Evolutionary conservation across 179 eudicot genomes (phyloP).

Genomic region (Drosera spatulata): DNA sequence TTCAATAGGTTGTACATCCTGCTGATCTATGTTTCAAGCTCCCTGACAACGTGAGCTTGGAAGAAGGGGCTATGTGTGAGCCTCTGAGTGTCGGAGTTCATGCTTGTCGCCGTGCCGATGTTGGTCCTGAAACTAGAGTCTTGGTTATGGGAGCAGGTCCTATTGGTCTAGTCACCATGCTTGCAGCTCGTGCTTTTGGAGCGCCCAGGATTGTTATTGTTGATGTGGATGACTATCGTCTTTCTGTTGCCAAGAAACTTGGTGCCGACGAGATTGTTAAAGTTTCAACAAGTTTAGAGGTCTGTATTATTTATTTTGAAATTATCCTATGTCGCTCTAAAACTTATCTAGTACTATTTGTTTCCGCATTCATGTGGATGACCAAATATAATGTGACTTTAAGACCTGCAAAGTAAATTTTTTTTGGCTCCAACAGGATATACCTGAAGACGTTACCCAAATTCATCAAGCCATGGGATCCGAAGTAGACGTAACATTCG

Average conservation of each 20-base stretch:
- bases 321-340: no score
- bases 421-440: slow-evolving; percentile 38
- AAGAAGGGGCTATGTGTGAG: slow-evolving; percentile 99
- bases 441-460: slow-evolving; percentile 38
- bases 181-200: slow-evolving; percentile 94
- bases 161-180: slow-evolving; percentile 85
- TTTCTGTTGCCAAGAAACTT: slow-evolving; percentile 74
- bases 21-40: slow-evolving; percentile 81
- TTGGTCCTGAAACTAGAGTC: slow-evolving; percentile 67
- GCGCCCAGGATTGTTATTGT: slow-evolving; percentile 70
- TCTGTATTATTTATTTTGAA: slow-evolving; percentile 3
- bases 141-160: slow-evolving; percentile 95
- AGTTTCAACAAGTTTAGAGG: slow-evolving; percentile 65
- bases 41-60: slow-evolving; percentile 80
- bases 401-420: no score
- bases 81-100: slow-evolving; percentile 92
- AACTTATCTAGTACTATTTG: not conserved
- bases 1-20: slow-evolving; percentile 71
- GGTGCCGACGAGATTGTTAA: slow-evolving; percentile 66
- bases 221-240: slow-evolving; percentile 70
- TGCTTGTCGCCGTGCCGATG: slow-evolving; percentile 80
- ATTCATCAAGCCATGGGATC: slow-evolving; percentile 67
- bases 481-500: slow-evolving; percentile 63
- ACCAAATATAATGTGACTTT: not conserved
- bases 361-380: not conserved